Percentiles rank a stretch among this genome's conserved stretches.
Evolutionary conservation across 768 basidiomycete species (phyloP).

Genomic region (Phlebiopsis gigantea): DNA sequence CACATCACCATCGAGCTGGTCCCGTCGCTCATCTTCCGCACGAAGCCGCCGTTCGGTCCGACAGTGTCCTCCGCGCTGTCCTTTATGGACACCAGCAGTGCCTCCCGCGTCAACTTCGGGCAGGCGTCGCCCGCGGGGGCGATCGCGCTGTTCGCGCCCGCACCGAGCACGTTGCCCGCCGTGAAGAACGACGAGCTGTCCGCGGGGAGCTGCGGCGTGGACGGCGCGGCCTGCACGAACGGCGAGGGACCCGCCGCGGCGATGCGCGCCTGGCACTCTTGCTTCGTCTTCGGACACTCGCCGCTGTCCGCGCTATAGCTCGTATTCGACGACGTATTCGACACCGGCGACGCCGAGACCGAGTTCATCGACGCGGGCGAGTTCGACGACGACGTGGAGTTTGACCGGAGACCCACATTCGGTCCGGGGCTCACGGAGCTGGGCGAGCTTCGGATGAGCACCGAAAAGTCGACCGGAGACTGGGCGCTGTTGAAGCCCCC

Average conservation of each 20-base stretch:
- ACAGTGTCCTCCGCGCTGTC: slow-evolving; percentile 3
- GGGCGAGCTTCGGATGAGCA: slow-evolving; percentile 29
- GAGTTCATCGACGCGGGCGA: slow-evolving; percentile 21
- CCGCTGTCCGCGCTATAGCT: slow-evolving; percentile 19
- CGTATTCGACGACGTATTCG: slow-evolving; percentile 32
- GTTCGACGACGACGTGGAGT: slow-evolving; percentile 14
- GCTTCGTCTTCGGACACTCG: slow-evolving; percentile 51
- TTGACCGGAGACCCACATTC: slow-evolving; percentile 33
- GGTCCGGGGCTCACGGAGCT: slow-evolving; percentile 48
- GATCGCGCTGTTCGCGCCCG: slow-evolving; percentile 5
- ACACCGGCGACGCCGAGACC: slow-evolving; percentile 34
- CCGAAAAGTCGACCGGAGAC: slow-evolving; percentile 28
- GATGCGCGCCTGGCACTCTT: slow-evolving; percentile 48
- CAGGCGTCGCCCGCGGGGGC: slow-evolving; percentile 14
- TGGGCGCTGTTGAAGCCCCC: slow-evolving; percentile 32
- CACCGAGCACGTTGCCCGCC: slow-evolving; percentile 12
- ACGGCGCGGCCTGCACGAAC: slow-evolving; percentile 34
- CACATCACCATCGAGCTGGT: slow-evolving; percentile 58
- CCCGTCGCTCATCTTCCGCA: slow-evolving; percentile 33
- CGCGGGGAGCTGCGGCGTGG: slow-evolving; percentile 3
- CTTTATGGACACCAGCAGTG: slow-evolving; percentile 2
- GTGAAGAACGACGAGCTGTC: neutral
- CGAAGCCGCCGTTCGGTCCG: slow-evolving; percentile 17
- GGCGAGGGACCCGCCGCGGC: slow-evolving; percentile 52
- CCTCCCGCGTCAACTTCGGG: slow-evolving; percentile 17